Conservation (phyloP, 2,329 filamentous ascomycete species). For the Tothia fuscella region DNA sequence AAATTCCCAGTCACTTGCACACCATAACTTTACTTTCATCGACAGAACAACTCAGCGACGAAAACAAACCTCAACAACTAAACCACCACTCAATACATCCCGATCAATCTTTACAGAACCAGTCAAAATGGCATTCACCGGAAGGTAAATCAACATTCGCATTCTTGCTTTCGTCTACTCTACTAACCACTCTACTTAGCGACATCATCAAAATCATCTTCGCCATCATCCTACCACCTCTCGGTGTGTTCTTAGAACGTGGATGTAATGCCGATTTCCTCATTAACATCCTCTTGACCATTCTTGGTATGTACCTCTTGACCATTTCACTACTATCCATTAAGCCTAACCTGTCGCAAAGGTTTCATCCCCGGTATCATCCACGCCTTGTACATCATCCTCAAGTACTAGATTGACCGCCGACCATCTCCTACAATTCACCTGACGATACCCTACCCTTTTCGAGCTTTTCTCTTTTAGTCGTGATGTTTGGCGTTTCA, state of each 20-base stretch:
- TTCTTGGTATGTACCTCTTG: conserved; percentile 47
- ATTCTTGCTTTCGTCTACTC: conserved; percentile 65
- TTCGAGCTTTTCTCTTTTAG: neutral
- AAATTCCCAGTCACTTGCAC: too few relatives aligned
- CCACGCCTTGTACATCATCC: conserved; percentile 81
- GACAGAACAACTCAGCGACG: neutral
- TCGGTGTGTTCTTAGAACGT: conserved; percentile 90
- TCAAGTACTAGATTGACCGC: conserved; percentile 60
- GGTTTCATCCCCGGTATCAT: conserved; percentile 67
- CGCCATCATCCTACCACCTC: conserved; percentile 77
- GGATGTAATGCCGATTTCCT: conserved; percentile 77
- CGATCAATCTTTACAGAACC: conserved; percentile 12
- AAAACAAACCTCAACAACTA: neutral
- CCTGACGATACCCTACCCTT: neutral
- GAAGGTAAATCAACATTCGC: conserved; percentile 65
- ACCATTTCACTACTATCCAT: neutral
- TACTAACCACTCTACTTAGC: conserved; percentile 35
- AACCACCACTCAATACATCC: neutral
- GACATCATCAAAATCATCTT: conserved; percentile 76
- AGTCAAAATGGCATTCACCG: conserved; percentile 47
- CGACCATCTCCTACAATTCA: neutral
- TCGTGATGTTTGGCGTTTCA: conserved; percentile 2
- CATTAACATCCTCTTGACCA: conserved; percentile 61
- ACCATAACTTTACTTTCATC: too few relatives aligned
- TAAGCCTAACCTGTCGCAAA: conserved; percentile 16